Evolutionary conservation across 2,329 filamentous ascomycete species (phyloP), one percentile per base, ranked within the genome.

Genomic region (Periconia macrospinosa): DNA sequence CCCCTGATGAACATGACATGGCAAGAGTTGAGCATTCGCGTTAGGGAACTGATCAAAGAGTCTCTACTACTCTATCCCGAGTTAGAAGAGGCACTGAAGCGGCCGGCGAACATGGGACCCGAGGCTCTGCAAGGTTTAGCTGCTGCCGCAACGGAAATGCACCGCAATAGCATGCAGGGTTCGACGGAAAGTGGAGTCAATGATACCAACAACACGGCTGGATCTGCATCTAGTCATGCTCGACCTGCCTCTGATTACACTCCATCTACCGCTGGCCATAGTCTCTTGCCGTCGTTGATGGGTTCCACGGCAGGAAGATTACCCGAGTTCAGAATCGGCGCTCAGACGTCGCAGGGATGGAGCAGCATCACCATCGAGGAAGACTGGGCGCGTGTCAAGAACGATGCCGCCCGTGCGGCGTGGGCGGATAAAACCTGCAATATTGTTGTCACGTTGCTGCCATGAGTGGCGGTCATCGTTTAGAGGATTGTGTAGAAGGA

Each of bases 371-470:
- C 50, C 8, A 57, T 51, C 19, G 62, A 62, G 3, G 58, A 65
- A 17, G 55, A 65, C 3, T 73, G 68, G 70, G 57, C 63, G 13
- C 50, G 56, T 8, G 57, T 65, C 17, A 59, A 68, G 47, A 52
- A 58, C 9, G 66, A 73, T 45, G 58, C 66, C 35, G 65, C 62
- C 1, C 56, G 55, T 43, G 65, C 68, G 3, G 59, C 64, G 3
- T 74, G 70, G 70, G 65, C 66, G 15, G 67, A 70, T 51, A 67
- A 67, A 1, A 55, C 66, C 17, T 56, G 68, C 40, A 69, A 63
- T 51, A 53, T 73, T 7, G 62, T 74, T 50, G 67, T 71, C 2
- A 27, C 33, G 15, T 66, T 69, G 52, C 67, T 33, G 50, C 55
- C 41, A 15, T 45, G 50, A 43, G n/a, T 15, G 6, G 7, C 14